Evolutionary conservation across 2,329 filamentous ascomycete genomes (phyloP), one percentile per base, ranked within the genome.

Genomic region (Pseudogymnoascus sp.): DNA sequence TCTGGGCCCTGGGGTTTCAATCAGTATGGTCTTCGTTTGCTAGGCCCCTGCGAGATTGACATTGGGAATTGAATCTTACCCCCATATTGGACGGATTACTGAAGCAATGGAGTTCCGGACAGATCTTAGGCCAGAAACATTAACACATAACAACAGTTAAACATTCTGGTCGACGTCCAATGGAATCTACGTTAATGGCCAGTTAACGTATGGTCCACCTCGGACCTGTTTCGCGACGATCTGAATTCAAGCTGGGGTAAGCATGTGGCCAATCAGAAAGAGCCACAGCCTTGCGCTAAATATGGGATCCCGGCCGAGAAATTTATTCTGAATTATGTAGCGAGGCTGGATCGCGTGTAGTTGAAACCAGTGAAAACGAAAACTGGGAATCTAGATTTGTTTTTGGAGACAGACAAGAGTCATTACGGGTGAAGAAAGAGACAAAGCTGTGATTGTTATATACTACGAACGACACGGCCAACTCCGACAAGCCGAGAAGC

Each of bases 1-100:
- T 74, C 71, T 63, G 49, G 49, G 49, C 49, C 49, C 49, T 56
- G 28, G 25, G 49, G 28, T 6, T 34, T 56, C 49, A 31, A 56
- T 56, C 25, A 56, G 49, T 18, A 56, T 34, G 4, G n/a, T 56
- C 25, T 11, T 56, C 28, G 25, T 34, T 56, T 56, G 49, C 28
- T 56, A n/a, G 49, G n/a, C 25, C 49, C 28, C 8, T 25, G 34
- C 25, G 49, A 34, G n/a, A 56, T 56, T 56, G 49, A 56, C 25
- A 28, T 56, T 56, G 25, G 49, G 49, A 34, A 56, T 56, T 34
- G 49, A 34, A 56, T 34, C 49, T 56, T 56, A 56, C 49, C 49
- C 25, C 49, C 49, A 56, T 56, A 18, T 56, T 56, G 28, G 49
- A 56, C 5, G 25, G 49, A 56, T 18, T 56, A 56, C 28, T 56